Base-by-base conservation (phyloP, 306 rosid species). In the Ceratonia siliqua region DNA sequence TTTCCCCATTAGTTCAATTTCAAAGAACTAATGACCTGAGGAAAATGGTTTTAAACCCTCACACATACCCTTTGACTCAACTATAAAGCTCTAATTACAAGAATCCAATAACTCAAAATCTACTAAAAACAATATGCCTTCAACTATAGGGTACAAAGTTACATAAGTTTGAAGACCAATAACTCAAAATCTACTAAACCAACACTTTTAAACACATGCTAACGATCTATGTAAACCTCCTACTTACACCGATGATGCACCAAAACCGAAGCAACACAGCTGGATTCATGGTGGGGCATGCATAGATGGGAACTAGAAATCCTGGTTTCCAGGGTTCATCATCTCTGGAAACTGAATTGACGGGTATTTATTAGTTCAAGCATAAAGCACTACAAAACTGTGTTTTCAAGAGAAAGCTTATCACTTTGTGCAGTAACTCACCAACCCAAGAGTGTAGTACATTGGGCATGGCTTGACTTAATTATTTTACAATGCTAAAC, bases 331-430 rank as follows among this genome's bases (percentile, higher is more conserved):
- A 79, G 35, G 58, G 75, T 58, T 73, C 43, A 71, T 62, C 80
- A 68, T 78, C 75, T 71, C 68, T 63, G 82, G 77, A 67, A 62
- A 62, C 68, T 74, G 79, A 56, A 52, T 72, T 70, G 46, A 81
- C 61, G 36, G 25, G 55, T 76, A 62, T 65, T 62, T 22, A 55
- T 78, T 48, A 46, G 74, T 45, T 63, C 15, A 24, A 57, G 22
- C 64, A 49, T 18, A 52, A 69, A 58, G 22, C 71, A 77, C 5
- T 11, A 13, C 18, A 33, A 14, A 15, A n/a, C n/a, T n/a, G n/a
- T 65, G 56, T 52, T 53, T 38, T 25, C 55, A n/a, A 21, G 14
- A n/a, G n/a, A n/a, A n/a, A n/a, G n/a, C n/a, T n/a, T n/a, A n/a
- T n/a, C n/a, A n/a, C n/a, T n/a, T n/a, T n/a, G n/a, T n/a, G n/a